Evolutionary conservation across 139 green algal genomes (phyloP).

Genomic region (Chlorella sp.): DNA sequence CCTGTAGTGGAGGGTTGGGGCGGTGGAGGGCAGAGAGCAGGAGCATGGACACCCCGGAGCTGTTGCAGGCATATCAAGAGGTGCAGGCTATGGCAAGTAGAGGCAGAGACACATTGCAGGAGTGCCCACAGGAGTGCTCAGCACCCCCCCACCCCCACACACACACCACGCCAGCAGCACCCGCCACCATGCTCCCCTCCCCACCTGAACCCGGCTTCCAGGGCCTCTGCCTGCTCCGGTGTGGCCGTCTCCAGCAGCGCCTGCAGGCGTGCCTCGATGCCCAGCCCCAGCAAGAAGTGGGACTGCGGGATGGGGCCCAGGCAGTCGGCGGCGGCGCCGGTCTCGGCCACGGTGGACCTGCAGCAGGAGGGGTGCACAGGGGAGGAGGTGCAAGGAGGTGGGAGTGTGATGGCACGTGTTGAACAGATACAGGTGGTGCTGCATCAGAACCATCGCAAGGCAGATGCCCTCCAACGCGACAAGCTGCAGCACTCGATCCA

Average conservation of each 20-base stretch:
- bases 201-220: slow-evolving; percentile 41
- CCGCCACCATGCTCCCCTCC: neutral
- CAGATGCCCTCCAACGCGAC: neutral
- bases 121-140: too few relatives aligned
- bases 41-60: neutral
- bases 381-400: too few relatives aligned
- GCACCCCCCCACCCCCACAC: too few relatives aligned
- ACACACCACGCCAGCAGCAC: too few relatives aligned
- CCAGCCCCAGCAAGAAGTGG: slow-evolving; percentile 76
- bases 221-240: slow-evolving; percentile 35
- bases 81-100: neutral
- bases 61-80: neutral
- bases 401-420: neutral
- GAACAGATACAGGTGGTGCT: neutral
- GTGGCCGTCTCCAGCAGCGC: slow-evolving; percentile 31
- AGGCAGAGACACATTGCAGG: neutral
- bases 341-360: slow-evolving; percentile 51
- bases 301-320: slow-evolving; percentile 81
- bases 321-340: slow-evolving; percentile 28
- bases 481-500: too few relatives aligned
- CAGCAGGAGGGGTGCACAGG: neutral
- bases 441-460: neutral
- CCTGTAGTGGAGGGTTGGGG: neutral
- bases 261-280: slow-evolving; percentile 76
- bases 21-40: too few relatives aligned